A percentile compares a stretch with the other conserved stretches of the same genome.
Evolutionary conservation across 2,329 filamentous ascomycete species (phyloP).

Genomic region (Fusarium lateritium): DNA sequence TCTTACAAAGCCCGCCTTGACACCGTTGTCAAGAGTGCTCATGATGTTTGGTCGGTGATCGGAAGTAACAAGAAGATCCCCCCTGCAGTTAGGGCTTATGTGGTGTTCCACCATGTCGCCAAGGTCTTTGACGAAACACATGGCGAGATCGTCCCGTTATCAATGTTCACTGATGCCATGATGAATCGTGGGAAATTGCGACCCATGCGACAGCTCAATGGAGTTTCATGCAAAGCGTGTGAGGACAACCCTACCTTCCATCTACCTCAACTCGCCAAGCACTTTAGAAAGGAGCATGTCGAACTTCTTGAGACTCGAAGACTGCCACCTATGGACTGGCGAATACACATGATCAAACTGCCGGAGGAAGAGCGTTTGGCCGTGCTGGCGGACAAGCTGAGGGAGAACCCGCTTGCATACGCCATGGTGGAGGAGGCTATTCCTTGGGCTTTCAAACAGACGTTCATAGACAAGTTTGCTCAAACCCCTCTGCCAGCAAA

Average conservation of each 20-base stretch:
- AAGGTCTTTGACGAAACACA: constrained; percentile 71
- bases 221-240: constrained; percentile 70
- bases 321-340: constrained; percentile 59
- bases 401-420: constrained; percentile 53
- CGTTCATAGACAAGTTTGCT: constrained; percentile 19
- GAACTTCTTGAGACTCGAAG: constrained; percentile 46
- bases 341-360: constrained; percentile 62
- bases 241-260: constrained; percentile 61
- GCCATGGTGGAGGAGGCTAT: constrained; percentile 58
- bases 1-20: constrained; percentile 64
- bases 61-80: constrained; percentile 73
- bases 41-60: constrained; percentile 74
- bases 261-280: constrained; percentile 72
- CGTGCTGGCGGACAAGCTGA: constrained; percentile 49
- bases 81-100: constrained; percentile 72
- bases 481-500: constrained; percentile 5
- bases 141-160: constrained; percentile 68
- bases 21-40: constrained; percentile 67
- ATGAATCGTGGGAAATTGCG: constrained; percentile 71
- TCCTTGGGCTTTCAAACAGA: constrained; percentile 51
- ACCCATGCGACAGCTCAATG: constrained; percentile 67
- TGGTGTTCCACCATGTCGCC: constrained; percentile 74
- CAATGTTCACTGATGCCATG: constrained; percentile 71
- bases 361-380: constrained; percentile 54
- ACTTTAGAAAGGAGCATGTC: constrained; percentile 66